These are phyloP conservation scores for Neonectria ditissima DNA, from an alignment of 2,329 filamentous ascomycete species.

Conservation along the genomic window DNA sequence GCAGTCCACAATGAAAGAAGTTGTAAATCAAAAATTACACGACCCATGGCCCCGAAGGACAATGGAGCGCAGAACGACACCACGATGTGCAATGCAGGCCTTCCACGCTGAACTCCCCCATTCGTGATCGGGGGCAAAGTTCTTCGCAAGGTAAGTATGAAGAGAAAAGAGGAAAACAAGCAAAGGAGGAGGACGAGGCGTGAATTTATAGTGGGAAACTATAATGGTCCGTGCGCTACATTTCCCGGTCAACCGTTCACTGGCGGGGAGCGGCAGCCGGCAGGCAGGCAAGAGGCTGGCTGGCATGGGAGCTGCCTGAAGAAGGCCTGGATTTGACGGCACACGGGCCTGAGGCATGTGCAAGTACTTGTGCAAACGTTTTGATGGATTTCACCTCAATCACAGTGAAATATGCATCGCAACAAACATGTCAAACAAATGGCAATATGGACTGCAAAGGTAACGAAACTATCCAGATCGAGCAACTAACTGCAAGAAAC, in stretches of 20 bases:
- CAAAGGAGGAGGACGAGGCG: slow-evolving; percentile 9
- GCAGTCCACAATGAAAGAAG: slow-evolving; percentile 58
- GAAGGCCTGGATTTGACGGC: background rate
- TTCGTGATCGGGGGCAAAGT: slow-evolving; percentile 57
- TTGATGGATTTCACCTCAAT: background rate
- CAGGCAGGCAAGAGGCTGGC: background rate
- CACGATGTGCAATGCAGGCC: slow-evolving; percentile 67
- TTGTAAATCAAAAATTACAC: slow-evolving; percentile 61
- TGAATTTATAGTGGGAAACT: slow-evolving; percentile 26
- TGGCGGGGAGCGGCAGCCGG: background rate
- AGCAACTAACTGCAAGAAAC: background rate
- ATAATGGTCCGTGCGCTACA: slow-evolving; percentile 27
- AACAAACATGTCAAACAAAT: background rate
- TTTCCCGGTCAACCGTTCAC: slow-evolving; percentile 1
- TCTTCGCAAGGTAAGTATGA: slow-evolving; percentile 66
- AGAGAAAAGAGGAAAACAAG: slow-evolving; percentile 42
- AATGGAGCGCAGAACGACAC: slow-evolving; percentile 61
- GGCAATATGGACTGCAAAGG: background rate
- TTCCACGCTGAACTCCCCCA: slow-evolving; percentile 54
- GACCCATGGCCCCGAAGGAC: slow-evolving; percentile 64
- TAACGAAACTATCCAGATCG: background rate
- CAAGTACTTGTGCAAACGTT: background rate
- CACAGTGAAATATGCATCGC: background rate
- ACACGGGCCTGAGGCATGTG: background rate
- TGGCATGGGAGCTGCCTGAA: too few species aligned